phyloP scores from a whole-genome alignment of 2,329 filamentous ascomycete species.

The Hymenoscyphus salicellus region DNA sequence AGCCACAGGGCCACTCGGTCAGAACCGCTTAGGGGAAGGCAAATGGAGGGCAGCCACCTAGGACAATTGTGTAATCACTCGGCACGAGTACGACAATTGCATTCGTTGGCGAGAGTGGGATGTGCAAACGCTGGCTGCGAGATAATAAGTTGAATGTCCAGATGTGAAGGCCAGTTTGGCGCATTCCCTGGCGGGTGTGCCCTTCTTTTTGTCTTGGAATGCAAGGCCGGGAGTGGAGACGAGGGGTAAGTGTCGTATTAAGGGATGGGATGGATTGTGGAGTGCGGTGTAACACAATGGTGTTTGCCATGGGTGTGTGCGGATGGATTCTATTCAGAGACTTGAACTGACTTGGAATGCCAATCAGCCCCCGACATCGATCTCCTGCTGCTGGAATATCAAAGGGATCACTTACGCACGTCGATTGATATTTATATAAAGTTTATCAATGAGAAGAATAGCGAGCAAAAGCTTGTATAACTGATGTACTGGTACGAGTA shows the following conservation, averaged over 20 bases:
- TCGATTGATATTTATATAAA: no score
- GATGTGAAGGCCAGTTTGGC: background rate
- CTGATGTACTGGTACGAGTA: no score
- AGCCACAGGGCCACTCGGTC: background rate
- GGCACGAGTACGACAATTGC: background rate
- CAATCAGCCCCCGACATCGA: background rate
- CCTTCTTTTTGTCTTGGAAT: background rate
- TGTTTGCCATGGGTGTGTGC: background rate
- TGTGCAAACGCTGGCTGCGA: background rate
- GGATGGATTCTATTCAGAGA: background rate
- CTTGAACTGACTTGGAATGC: background rate
- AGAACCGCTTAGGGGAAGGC: background rate
- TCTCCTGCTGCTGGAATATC: no score
- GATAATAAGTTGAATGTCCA: background rate
- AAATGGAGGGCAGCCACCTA: background rate
- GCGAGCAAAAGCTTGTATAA: no score
- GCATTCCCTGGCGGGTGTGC: background rate
- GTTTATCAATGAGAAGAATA: no score
- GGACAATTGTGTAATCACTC: background rate
- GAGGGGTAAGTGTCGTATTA: background rate
- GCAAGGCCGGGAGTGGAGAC: background rate
- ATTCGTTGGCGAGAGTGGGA: background rate
- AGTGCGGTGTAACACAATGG: background rate
- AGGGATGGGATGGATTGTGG: constrained; percentile 1
- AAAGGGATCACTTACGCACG: no score